Evolutionary conservation across 1,139 yeast genomes (phyloP).

Genomic region (Yamadazyma oceani): DNA sequence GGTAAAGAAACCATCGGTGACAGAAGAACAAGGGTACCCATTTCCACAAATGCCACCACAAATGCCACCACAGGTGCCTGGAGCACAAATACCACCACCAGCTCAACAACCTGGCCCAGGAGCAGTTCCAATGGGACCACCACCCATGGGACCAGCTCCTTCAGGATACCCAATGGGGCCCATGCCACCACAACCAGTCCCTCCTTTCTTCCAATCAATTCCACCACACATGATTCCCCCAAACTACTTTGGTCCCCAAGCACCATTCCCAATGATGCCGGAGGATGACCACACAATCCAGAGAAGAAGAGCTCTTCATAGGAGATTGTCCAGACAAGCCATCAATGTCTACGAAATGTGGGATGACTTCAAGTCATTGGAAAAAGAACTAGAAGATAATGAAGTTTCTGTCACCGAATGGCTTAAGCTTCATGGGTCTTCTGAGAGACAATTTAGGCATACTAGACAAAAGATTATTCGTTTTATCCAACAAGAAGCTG

Average conservation of each 20-base stretch:
- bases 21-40: too few species aligned
- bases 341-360: conserved; percentile 38
- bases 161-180: not conserved
- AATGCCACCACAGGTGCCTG: conserved; percentile 1
- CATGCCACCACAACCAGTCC: conserved; percentile 4
- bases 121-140: conserved; percentile 1
- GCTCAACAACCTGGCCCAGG: not conserved
- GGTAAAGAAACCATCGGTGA: too few species aligned
- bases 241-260: conserved; percentile 3
- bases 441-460: conserved; percentile 37
- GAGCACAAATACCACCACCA: too few species aligned
- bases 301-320: conserved; percentile 24
- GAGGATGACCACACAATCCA: conserved; percentile 11
- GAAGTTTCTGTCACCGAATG: conserved; percentile 36
- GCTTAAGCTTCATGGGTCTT: conserved; percentile 36
- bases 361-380: conserved; percentile 38
- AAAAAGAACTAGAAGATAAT: conserved; percentile 26
- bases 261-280: conserved; percentile 2
- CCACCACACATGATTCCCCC: not conserved
- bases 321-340: conserved; percentile 35
- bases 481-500: conserved; percentile 36
- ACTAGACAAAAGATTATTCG: conserved; percentile 34
- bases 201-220: not conserved
- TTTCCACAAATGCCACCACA: conserved; percentile 3
- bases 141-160: not conserved